Percentiles rank a stretch among this genome's conserved stretches.
These are phyloP conservation scores for Halophytophthora polymorphica DNA, from an alignment of 352 stramenopile genomes.

Conservation along the genomic window DNA sequence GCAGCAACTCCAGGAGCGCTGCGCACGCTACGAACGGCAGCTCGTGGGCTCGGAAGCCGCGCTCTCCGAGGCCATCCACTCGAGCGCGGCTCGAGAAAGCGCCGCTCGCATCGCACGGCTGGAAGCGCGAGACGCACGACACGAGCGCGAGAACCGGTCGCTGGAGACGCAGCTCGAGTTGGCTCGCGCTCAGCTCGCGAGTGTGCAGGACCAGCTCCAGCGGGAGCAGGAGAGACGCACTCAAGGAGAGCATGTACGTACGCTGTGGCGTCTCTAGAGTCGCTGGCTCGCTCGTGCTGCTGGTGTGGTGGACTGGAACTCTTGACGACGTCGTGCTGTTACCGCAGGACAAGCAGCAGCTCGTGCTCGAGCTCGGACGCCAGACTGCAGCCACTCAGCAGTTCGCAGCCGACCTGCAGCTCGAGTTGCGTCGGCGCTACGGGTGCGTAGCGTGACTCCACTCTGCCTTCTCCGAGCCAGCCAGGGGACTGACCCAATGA, in stretches of 20 bases:
- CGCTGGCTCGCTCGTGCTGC: not conserved
- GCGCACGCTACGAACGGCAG: conserved; percentile 44
- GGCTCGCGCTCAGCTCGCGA: conserved; percentile 8
- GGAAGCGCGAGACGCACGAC: conserved; percentile 27
- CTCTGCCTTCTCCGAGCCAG: not conserved
- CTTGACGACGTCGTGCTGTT: not conserved
- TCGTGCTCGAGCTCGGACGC: conserved; percentile 22
- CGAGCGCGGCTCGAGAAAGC: conserved; percentile 30
- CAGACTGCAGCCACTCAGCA: conserved; percentile 39
- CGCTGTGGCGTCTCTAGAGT: not conserved
- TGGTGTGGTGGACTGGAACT: not conserved
- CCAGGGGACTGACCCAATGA: not conserved
- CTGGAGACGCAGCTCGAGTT: conserved; percentile 21
- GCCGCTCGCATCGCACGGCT: conserved; percentile 34
- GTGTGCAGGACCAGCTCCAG: conserved; percentile 24
- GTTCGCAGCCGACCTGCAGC: conserved; percentile 51
- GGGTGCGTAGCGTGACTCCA: conserved; percentile 28
- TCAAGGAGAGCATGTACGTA: conserved; percentile 21
- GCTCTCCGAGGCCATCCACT: conserved; percentile 47
- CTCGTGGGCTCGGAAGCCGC: conserved; percentile 46
- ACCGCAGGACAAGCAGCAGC: conserved; percentile 20
- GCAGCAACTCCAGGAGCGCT: conserved; percentile 40
- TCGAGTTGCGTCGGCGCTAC: conserved; percentile 53
- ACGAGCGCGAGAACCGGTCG: conserved; percentile 34
- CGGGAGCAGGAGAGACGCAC: conserved; percentile 21